Conservation (phyloP, 1,139 yeast species). For the Suhomyces terraborum region DNA sequence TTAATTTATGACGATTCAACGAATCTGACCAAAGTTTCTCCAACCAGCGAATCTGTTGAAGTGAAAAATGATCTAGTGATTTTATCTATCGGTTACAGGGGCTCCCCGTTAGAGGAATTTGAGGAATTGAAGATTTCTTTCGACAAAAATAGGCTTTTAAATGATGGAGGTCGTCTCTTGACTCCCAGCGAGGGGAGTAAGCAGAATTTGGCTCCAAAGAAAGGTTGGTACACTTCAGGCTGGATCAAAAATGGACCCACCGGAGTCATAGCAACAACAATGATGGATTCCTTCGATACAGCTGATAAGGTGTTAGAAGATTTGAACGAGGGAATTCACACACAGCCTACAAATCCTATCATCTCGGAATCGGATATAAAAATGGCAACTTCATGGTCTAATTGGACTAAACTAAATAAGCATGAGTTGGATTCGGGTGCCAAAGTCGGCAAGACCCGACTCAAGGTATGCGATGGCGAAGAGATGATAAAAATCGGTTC, state of each 20-base stretch:
- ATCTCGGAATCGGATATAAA: conserved; percentile 12
- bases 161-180: conserved; percentile 60
- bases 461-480: conserved; percentile 52
- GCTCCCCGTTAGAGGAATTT: conserved; percentile 62
- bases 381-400: conserved; percentile 59
- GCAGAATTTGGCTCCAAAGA: conserved; percentile 29
- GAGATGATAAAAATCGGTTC: conserved; percentile 45
- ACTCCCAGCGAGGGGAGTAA: conserved; percentile 25
- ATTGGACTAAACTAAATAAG: conserved; percentile 65
- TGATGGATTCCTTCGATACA: conserved; percentile 80
- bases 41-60: conserved; percentile 41
- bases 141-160: conserved; percentile 61
- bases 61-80: conserved; percentile 69
- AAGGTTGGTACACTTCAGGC: conserved; percentile 81
- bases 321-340: conserved; percentile 37
- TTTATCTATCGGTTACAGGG: conserved; percentile 82
- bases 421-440: conserved; percentile 56
- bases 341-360: conserved; percentile 26
- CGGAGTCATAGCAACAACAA: conserved; percentile 91
- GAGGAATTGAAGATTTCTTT: conserved; percentile 56
- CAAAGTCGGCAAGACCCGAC: conserved; percentile 52
- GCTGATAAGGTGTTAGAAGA: conserved; percentile 68
- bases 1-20: conserved; percentile 38
- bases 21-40: conserved; percentile 38
- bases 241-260: conserved; percentile 90